Conservation (phyloP, 2,329 filamentous ascomycete species). For the Cladosporium colombiae region DNA sequence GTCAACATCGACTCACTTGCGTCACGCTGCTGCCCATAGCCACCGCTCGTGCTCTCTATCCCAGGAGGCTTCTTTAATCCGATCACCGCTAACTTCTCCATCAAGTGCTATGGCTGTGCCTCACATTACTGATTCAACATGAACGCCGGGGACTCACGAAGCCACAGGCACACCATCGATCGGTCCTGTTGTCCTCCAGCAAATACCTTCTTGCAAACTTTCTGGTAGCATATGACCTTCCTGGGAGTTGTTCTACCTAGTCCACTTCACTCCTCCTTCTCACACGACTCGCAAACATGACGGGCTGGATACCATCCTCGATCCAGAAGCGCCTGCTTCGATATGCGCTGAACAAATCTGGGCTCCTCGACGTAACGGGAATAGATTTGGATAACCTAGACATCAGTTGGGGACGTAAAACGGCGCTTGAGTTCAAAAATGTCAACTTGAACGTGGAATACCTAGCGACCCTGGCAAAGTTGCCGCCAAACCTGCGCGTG, state of each 20-base stretch:
- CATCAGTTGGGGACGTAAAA: conserved; percentile 77
- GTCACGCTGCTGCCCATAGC: neutral
- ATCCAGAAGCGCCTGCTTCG: conserved; percentile 86
- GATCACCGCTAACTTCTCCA: neutral
- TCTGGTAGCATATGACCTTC: conserved; percentile 6
- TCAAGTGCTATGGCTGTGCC: conserved; percentile 3
- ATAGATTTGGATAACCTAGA: conserved; percentile 85
- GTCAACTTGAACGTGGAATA: conserved; percentile 74
- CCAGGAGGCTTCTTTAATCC: neutral
- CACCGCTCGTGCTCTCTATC: neutral
- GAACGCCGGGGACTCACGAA: conserved; percentile 4
- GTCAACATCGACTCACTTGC: conserved; percentile 4
- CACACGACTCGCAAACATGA: conserved; percentile 25
- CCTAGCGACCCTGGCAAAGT: conserved; percentile 46
- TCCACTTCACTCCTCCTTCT: neutral
- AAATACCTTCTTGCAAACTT: conserved; percentile 13
- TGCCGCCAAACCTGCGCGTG: conserved; percentile 72
- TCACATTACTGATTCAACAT: conserved; percentile 7
- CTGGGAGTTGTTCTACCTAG: neutral
- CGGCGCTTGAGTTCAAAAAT: conserved; percentile 81
- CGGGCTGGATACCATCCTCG: conserved; percentile 70
- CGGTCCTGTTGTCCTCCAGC: neutral
- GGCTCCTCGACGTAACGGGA: conserved; percentile 83
- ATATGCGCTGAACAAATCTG: conserved; percentile 79
- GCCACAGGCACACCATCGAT: conserved; percentile 13